These are phyloP conservation scores for Chlorella sp. DNA, from an alignment of 139 green algal genomes.

Conservation along the genomic window DNA sequence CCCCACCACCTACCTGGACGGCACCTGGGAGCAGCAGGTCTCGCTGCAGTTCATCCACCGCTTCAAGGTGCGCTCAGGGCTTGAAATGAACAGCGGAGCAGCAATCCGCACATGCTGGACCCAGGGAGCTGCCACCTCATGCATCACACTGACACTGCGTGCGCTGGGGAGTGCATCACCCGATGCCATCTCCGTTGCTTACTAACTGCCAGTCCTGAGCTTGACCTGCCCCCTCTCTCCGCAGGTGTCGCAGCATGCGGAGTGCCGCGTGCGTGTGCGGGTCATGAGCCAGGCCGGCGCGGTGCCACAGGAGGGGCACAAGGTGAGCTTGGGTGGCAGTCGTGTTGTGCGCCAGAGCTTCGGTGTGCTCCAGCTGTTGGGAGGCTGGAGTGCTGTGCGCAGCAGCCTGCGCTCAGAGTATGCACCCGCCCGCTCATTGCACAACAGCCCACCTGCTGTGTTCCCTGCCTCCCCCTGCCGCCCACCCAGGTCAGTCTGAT, in stretches of 20 bases:
- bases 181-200: too few relatives aligned
- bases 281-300: neutral
- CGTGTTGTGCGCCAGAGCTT: too few relatives aligned
- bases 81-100: neutral
- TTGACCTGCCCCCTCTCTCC: neutral
- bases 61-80: neutral
- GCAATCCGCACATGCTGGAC: neutral
- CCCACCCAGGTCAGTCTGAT: neutral
- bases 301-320: constrained; percentile 13
- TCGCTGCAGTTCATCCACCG: constrained; percentile 11
- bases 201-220: neutral
- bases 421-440: too few relatives aligned
- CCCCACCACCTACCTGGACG: neutral
- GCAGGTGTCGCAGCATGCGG: constrained; percentile 2
- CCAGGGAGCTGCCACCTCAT: too few relatives aligned
- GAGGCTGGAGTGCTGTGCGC: too few relatives aligned
- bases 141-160: too few relatives aligned
- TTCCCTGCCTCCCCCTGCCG: too few relatives aligned
- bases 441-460: too few relatives aligned
- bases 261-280: neutral
- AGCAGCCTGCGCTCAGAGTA: neutral
- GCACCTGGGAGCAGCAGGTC: constrained; percentile 7
- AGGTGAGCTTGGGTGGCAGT: neutral
- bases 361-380: too few relatives aligned
- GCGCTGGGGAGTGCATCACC: too few relatives aligned